These are phyloP conservation scores for Penicillium parvum DNA, from an alignment of 495 filamentous ascomycete species.

Conservation along the genomic window DNA sequence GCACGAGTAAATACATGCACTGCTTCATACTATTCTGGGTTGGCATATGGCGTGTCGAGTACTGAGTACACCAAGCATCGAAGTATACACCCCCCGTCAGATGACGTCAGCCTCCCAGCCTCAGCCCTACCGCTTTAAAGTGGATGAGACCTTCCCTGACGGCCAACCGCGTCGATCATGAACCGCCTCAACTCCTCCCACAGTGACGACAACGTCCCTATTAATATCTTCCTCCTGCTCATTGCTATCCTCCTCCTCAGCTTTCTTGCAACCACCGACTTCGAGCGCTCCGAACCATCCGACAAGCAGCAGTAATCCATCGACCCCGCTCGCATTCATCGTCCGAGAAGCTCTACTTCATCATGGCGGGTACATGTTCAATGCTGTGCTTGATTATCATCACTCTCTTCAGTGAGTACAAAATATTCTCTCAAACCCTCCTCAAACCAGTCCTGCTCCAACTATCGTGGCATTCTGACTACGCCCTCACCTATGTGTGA, in stretches of 20 bases:
- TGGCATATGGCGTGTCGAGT: too few species aligned
- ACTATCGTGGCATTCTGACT: too few species aligned
- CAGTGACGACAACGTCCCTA: conserved; percentile 27
- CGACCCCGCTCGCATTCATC: neutral
- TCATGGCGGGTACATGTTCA: conserved; percentile 35
- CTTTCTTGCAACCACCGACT: conserved; percentile 26
- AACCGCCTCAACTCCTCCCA: conserved; percentile 25
- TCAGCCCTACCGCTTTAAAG: neutral
- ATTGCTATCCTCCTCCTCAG: conserved; percentile 28
- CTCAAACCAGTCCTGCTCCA: too few species aligned
- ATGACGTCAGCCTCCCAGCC: too few species aligned
- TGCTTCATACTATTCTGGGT: too few species aligned
- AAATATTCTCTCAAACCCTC: neutral
- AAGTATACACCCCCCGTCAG: too few species aligned
- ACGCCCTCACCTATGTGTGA: neutral
- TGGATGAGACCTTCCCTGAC: neutral
- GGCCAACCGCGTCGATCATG: conserved; percentile 17
- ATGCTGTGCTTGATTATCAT: conserved; percentile 50
- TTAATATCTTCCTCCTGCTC: conserved; percentile 33
- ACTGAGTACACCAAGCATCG: too few species aligned
- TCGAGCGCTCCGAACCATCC: conserved; percentile 14
- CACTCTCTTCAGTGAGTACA: conserved; percentile 52
- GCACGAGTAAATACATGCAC: too few species aligned
- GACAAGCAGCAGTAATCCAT: conserved; percentile 3
- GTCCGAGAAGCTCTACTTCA: conserved; percentile 7